phyloP scores from a whole-genome alignment of 345 rosid genomes.

The Hibiscus trionum region DNA sequence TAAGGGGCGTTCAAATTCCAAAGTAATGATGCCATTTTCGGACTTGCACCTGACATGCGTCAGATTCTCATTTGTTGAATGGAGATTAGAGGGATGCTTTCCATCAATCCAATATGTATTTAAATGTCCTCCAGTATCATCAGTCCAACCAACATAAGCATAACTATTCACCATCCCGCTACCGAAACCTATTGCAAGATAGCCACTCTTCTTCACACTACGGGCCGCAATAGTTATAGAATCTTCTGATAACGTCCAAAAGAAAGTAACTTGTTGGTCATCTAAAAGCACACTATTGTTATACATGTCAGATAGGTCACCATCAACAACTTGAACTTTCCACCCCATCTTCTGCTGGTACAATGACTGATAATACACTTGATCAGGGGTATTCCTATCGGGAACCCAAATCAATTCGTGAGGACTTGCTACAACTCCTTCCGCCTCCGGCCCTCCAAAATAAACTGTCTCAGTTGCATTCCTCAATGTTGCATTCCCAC shows the following conservation, averaged over 20 bases:
- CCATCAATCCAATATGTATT: slow-evolving; percentile 87
- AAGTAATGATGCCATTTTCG: slow-evolving; percentile 83
- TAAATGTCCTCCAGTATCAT: slow-evolving; percentile 66
- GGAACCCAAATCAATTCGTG: slow-evolving; percentile 78
- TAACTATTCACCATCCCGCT: slow-evolving; percentile 66
- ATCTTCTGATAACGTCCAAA: slow-evolving; percentile 68
- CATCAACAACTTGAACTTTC: slow-evolving; percentile 93
- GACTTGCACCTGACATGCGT: slow-evolving; percentile 83
- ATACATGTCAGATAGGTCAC: slow-evolving; percentile 93
- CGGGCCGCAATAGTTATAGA: slow-evolving; percentile 83
- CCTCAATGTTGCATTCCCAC: slow-evolving; percentile 87
- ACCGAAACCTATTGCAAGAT: slow-evolving; percentile 87
- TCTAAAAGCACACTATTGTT: slow-evolving; percentile 79
- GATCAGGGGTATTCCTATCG: slow-evolving; percentile 86
- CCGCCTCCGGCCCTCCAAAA: slow-evolving; percentile 84
- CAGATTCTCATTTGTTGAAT: slow-evolving; percentile 68
- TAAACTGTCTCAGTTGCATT: slow-evolving; percentile 66
- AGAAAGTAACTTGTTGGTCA: slow-evolving; percentile 93
- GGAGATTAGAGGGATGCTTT: slow-evolving; percentile 58
- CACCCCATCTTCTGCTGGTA: slow-evolving; percentile 92
- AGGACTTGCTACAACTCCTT: slow-evolving; percentile 77
- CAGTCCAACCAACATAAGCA: slow-evolving; percentile 94
- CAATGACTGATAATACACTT: slow-evolving; percentile 76
- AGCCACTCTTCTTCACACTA: slow-evolving; percentile 89
- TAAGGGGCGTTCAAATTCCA: slow-evolving; percentile 78